Conservation (phyloP, 2,329 filamentous ascomycete genomes). For the Coleophoma crateriformis region DNA sequence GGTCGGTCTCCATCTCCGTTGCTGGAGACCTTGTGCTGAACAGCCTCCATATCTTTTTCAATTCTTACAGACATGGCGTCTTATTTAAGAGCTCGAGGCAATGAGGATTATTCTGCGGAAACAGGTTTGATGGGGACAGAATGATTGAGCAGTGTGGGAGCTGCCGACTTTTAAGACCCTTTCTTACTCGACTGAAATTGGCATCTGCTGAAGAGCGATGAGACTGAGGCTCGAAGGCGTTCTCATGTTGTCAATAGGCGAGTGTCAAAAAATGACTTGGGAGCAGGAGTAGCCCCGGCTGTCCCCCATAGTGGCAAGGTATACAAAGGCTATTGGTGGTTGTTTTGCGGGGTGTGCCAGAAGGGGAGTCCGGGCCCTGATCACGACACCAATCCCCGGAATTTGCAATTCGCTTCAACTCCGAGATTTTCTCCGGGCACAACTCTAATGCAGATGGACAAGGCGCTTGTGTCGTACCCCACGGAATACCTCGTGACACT, state of each 20-base stretch:
- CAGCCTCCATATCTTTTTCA: slow-evolving; percentile 5
- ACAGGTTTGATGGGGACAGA: no score
- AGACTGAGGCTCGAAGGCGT: neutral
- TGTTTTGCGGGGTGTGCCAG: neutral
- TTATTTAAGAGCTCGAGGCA: no score
- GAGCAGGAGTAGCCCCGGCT: neutral
- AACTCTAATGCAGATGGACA: neutral
- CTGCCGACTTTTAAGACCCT: no score
- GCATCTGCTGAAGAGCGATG: no score
- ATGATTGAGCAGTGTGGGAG: no score
- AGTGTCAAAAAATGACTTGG: neutral
- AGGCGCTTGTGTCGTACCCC: neutral
- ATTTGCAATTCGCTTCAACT: slow-evolving; percentile 3
- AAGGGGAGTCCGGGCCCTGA: neutral
- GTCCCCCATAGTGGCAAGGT: neutral
- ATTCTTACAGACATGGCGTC: neutral
- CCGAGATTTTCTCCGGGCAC: slow-evolving; percentile 10
- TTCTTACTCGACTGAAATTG: no score
- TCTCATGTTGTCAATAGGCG: neutral
- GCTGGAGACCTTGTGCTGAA: slow-evolving; percentile 2
- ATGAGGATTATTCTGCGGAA: no score
- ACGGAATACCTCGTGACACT: no score
- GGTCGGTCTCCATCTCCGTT: neutral
- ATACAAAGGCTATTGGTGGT: neutral
- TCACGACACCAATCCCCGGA: neutral